Evolutionary conservation across 2,329 filamentous ascomycete genomes (phyloP), one percentile per base, ranked within the genome.

Genomic region (Aspergillus sp.): DNA sequence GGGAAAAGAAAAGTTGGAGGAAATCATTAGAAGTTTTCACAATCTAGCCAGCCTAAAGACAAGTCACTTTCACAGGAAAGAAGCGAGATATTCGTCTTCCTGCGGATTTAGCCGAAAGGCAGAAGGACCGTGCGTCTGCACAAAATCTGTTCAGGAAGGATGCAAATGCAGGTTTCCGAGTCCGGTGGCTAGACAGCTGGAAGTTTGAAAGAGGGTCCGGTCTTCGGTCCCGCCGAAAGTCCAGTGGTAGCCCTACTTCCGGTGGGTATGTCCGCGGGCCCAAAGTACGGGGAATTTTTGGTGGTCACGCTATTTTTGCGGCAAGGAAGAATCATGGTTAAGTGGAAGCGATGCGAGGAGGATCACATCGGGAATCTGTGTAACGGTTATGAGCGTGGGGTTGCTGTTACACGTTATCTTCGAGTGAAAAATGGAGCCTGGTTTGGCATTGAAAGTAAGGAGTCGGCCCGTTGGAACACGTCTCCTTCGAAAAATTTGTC

Each of bases 401-500:
- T 64, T 72, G 35, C 76, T 69, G 57, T 70, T 72, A 17, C 71
- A 49, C 55, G 41, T 73, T 27, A 77, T 56, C 75, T 73, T 53
- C 76, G 75, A 53, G 67, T 62, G 59, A 77, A 75, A 47, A 77
- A 76, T 3, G 76, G 76, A 9, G 70, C 68, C 59, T 77, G 76
- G 44, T 71, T 72, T 11, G 70, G 72, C 73, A 77, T 78, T 12
- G 73, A 78, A 33, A 81, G 70, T 52, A 81, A 65, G 21, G 76
- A 77, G 62, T 81, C 79, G 3, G 79, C 79, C 48, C 79, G 69
- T 61, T 81, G 77, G 59, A 80, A 81, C 14, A 81, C 75, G 60
- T 81, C 77, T 4, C 79, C 79, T 43, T 77, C 76, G 62, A 81
- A 81, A 57, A 79, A 79, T 35, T 74, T 75, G 62, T 80, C 78